phyloP scores from a whole-genome alignment of 169 alveolate genomes.

The Cryptosporidium sp. region DNA sequence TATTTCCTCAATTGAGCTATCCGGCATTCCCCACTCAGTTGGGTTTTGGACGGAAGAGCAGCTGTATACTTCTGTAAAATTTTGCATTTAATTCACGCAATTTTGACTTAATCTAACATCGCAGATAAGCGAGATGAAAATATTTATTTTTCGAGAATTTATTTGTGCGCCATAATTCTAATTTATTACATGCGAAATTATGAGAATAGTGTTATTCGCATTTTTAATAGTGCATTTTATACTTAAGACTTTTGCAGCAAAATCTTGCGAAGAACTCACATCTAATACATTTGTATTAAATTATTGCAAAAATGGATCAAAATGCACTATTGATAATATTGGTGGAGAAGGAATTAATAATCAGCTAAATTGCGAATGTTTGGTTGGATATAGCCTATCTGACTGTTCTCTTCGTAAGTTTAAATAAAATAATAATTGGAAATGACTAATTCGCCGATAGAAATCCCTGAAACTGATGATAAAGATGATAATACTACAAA shows the following conservation, averaged over 20 bases:
- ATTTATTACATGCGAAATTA: conserved; percentile 13
- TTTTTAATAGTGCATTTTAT: neutral
- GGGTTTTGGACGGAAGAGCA: neutral
- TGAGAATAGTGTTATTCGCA: neutral
- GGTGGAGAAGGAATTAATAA: conserved; percentile 56
- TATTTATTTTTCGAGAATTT: neutral
- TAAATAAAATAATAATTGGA: neutral
- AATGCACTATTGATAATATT: conserved; percentile 40
- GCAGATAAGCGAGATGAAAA: neutral
- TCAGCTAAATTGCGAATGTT: conserved; percentile 25
- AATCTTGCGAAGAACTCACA: conserved; percentile 19
- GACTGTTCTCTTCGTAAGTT: conserved; percentile 74
- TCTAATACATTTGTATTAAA: conserved; percentile 1
- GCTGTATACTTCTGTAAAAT: conserved; percentile 3
- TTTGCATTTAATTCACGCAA: neutral
- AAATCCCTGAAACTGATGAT: conserved; percentile 54
- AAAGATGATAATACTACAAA: conserved; percentile 37
- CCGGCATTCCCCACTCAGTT: conserved; percentile 44
- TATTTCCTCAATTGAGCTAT: conserved; percentile 33
- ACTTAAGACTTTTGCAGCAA: conserved; percentile 7
- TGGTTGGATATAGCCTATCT: conserved; percentile 62
- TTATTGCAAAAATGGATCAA: conserved; percentile 48
- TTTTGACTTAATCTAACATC: neutral
- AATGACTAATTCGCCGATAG: neutral
- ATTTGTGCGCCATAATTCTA: neutral